phyloP scores from a whole-genome alignment of 768 basidiomycete species.

The Termitomyces sp. region DNA sequence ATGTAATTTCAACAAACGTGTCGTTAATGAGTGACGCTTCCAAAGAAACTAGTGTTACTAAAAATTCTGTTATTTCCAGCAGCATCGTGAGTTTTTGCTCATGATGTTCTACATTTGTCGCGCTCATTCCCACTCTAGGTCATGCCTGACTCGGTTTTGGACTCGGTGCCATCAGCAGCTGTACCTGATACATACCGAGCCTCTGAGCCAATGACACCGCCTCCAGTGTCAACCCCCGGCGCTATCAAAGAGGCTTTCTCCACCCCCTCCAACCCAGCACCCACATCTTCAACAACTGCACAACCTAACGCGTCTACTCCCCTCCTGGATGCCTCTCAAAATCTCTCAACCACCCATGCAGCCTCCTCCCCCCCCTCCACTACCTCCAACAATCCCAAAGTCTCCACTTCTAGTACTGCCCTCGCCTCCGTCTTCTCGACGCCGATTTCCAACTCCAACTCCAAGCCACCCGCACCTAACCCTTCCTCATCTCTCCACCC shows the following conservation, averaged over 20 bases:
- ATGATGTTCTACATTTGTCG: not conserved
- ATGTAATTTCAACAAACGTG: not conserved
- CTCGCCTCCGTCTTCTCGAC: not conserved
- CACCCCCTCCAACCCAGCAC: not conserved
- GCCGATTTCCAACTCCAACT: not conserved
- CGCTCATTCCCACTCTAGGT: not conserved
- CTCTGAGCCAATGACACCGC: not conserved
- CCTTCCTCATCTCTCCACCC: constrained; percentile 8
- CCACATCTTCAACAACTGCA: not conserved
- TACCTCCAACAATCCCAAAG: not conserved
- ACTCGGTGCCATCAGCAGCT: not conserved
- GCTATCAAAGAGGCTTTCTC: not conserved
- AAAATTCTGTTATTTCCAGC: not conserved
- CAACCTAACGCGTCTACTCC: not conserved
- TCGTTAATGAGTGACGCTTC: not conserved
- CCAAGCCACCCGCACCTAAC: not conserved
- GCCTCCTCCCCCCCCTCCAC: not conserved
- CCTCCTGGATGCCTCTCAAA: not conserved
- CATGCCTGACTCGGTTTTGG: not conserved
- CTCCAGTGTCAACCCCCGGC: not conserved
- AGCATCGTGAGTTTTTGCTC: not conserved
- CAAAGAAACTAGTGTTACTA: not conserved
- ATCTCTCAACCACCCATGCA: not conserved
- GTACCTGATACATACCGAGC: not conserved
- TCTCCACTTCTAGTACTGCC: not conserved